Base-by-base conservation (phyloP, 2,329 filamentous ascomycete species). In the Fusarium falciforme region DNA sequence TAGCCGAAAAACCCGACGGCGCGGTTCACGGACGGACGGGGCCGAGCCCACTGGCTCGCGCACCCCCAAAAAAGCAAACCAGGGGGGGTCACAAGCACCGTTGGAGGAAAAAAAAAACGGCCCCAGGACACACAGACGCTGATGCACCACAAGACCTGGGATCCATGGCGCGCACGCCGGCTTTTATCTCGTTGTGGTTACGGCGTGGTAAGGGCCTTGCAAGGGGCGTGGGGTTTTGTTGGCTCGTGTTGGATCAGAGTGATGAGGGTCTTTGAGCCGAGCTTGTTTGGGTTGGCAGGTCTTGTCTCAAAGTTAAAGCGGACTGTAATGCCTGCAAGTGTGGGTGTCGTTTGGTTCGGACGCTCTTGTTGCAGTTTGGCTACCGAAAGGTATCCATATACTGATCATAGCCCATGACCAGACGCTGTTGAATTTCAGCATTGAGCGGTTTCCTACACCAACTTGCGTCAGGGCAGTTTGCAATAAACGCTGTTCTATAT, bases 101-200 rank as follows among this genome's bases (percentile, higher is more conserved):
- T 55, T 55, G 44, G 31, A 10, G 44, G 31, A 6, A 10, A 16
- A 38, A 38, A 20, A 27, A 57, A 61, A 38, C 66, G 33, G 68
- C 55, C 44, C 42, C 40, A 27, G 54, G 38, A 47, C 58, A 47
- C 70, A 63, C 59, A 61, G 29, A 61, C 40, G 16, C 40, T 44
- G 12, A 10, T 44, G 44, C 40, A 47, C 16, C 40, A 49, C 49
- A 55, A 57, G 42, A 61, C 35, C 25, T 38, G 49, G 42, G 42
- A 57, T 47, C 60, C 64, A 60, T 60, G 67, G 42, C 38, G 59
- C 17, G 49, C 49, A 33, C 22, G 25, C 44, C 44, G 44, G 44
- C 44, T 29, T 68, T 29, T 44, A 59, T 35, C 70, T 67, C 29
- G 25, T 68, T 73, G 36, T 35, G 31, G 70, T 61, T 58, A 73